These are phyloP conservation scores for Metschnikowia gelsemii DNA, from an alignment of 805 yeast species.

Conservation along the genomic window DNA sequence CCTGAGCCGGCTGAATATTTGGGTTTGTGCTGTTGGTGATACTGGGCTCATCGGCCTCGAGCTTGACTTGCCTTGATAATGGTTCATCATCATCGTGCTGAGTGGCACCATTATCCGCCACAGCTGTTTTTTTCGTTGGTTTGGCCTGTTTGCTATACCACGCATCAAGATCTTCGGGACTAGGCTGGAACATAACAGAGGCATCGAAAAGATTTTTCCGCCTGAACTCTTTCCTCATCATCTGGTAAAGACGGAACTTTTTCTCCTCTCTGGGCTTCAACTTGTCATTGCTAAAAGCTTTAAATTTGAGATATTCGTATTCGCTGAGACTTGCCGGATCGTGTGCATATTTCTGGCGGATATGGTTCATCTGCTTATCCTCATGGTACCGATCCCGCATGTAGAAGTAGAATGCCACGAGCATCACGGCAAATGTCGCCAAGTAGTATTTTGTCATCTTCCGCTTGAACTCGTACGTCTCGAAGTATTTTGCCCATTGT, in stretches of 20 bases:
- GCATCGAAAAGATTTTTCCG: constrained; percentile 36
- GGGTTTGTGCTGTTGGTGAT: constrained; percentile 41
- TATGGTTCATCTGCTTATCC: constrained; percentile 56
- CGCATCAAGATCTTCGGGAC: constrained; percentile 40
- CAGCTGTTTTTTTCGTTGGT: constrained; percentile 24
- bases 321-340: constrained; percentile 49
- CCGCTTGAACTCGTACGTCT: constrained; percentile 57
- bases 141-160: constrained; percentile 42
- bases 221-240: constrained; percentile 49
- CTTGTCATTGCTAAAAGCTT: constrained; percentile 55
- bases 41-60: constrained; percentile 15
- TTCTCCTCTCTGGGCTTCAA: constrained; percentile 63
- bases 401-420: constrained; percentile 59
- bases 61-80: constrained; percentile 6
- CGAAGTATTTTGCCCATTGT: constrained; percentile 41
- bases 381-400: constrained; percentile 65
- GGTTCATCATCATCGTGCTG: constrained; percentile 15
- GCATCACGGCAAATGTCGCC: constrained; percentile 55
- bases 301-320: constrained; percentile 61
- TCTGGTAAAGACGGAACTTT: constrained; percentile 58
- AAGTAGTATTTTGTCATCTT: constrained; percentile 60
- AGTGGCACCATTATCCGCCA: constrained; percentile 20
- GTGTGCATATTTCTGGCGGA: constrained; percentile 34
- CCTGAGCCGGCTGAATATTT: constrained; percentile 64
- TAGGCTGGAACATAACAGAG: constrained; percentile 39